phyloP scores from a whole-genome alignment of 441 rosid species.

The Croton setiger region DNA sequence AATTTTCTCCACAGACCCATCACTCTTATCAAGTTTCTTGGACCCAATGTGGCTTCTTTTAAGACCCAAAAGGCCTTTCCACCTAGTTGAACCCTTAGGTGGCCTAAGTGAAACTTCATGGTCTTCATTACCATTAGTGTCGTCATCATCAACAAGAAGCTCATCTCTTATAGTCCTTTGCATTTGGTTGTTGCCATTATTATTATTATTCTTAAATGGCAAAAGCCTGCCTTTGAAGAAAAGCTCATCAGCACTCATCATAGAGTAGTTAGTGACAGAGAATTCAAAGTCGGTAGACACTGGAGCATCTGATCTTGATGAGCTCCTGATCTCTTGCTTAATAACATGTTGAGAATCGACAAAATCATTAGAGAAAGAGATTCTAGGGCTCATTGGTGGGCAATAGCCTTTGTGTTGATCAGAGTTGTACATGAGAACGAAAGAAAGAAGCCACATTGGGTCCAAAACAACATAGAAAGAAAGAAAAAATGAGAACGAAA shows the following conservation, averaged over 20 bases:
- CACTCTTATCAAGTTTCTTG: slow-evolving; percentile 44
- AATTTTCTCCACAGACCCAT: slow-evolving; percentile 25
- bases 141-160: slow-evolving; percentile 67
- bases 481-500: slow-evolving; percentile 18
- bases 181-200: slow-evolving; percentile 36
- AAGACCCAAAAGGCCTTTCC: slow-evolving; percentile 80
- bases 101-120: slow-evolving; percentile 41
- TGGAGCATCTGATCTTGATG: slow-evolving; percentile 33
- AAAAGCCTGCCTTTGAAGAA: slow-evolving; percentile 82
- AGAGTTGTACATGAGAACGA: slow-evolving; percentile 52
- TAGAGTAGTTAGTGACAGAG: slow-evolving; percentile 67
- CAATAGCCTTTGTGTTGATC: slow-evolving; percentile 41
- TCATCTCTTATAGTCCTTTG: slow-evolving; percentile 86
- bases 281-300: slow-evolving; percentile 80
- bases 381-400: slow-evolving; percentile 72
- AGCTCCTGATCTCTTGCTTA: slow-evolving; percentile 44
- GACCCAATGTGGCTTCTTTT: slow-evolving; percentile 70
- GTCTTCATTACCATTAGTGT: slow-evolving; percentile 14
- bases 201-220: slow-evolving; percentile 59
- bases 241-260: slow-evolving; percentile 96
- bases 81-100: slow-evolving; percentile 60
- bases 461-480: slow-evolving; percentile 31
- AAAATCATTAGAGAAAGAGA: slow-evolving; percentile 82
- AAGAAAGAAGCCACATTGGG: too few species aligned
- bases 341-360: slow-evolving; percentile 55